Evolutionary conservation across 345 rosid genomes (phyloP), one percentile per base, ranked within the genome.

Genomic region (Aquilaria yunnanensis): DNA sequence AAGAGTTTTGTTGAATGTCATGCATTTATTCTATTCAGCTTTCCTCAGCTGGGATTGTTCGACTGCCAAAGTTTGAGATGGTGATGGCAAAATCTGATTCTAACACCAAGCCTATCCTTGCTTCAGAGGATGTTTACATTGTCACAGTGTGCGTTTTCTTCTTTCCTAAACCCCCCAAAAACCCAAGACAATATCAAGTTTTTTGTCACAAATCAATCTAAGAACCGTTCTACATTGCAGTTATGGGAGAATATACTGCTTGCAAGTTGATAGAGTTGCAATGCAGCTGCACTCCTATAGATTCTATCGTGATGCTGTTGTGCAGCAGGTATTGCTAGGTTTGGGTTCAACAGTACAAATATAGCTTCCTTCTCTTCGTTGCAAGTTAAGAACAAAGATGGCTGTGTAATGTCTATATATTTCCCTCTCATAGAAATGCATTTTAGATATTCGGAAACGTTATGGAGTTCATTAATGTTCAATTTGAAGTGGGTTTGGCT

Each of bases 201-300:
- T 31, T 63, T 69, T 32, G 47, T 23, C 62, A 12, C 47, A 16
- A 33, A 51, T 54, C 41, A 56, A 74, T 62, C 31, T 60, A 46
- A 48, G 53, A 30, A 66, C 50, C 60, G 58, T 29, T 71, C 46
- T 57, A 61, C 62, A 41, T 68, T 73, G 64, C 98, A 95, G 99
- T 62, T 95, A 95, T 76, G 99, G 96, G 65, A 85, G 99, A 76
- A 87, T 95, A 72, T 95, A 95, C 78, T 95, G 99, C 82, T 78
- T 95, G 74, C 98, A 95, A 80, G 82, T 87, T 77, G 99, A 95
- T 77, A 91, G 90, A 79, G 87, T 89, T 73, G 96, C 98, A 56
- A 95, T 95, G 97, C 80, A 81, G 50, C 90, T 95, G 51, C 88
- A 95, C 76, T 81, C 76, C 2, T 91, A 95, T 77, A 82, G 96